Evolutionary conservation across 768 basidiomycete genomes (phyloP).

Genomic region (Phanerodontia chrysosporium): DNA sequence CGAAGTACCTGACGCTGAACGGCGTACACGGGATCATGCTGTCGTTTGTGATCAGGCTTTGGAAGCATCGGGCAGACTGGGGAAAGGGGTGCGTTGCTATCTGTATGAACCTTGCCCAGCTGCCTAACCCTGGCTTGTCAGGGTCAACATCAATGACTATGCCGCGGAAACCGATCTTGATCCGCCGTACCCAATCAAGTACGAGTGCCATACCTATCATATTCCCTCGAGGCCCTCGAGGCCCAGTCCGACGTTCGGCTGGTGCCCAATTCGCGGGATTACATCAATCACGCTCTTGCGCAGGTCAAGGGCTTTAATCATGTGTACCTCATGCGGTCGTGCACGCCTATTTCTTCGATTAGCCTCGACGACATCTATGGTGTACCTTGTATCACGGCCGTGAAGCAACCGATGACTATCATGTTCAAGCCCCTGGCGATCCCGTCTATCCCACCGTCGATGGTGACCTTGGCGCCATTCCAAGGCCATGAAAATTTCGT

Average conservation of each 20-base stretch:
- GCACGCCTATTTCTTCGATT: slow-evolving; percentile 31
- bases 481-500: neutral
- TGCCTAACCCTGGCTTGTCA: slow-evolving; percentile 14
- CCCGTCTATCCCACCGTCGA: neutral
- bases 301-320: slow-evolving; percentile 38
- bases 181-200: slow-evolving; percentile 37
- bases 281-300: slow-evolving; percentile 30
- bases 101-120: neutral
- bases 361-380: slow-evolving; percentile 38
- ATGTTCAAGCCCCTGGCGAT: slow-evolving; percentile 36
- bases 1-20: slow-evolving; percentile 50
- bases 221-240: slow-evolving; percentile 42
- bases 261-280: slow-evolving; percentile 34
- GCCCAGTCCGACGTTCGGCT: slow-evolving; percentile 38
- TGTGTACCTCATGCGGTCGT: slow-evolving; percentile 34
- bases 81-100: slow-evolving; percentile 5
- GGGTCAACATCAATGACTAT: slow-evolving; percentile 36
- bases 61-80: slow-evolving; percentile 3
- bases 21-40: slow-evolving; percentile 50
- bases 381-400: slow-evolving; percentile 35
- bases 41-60: slow-evolving; percentile 41
- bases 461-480: slow-evolving; percentile 29
- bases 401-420: slow-evolving; percentile 37
- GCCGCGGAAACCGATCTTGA: slow-evolving; percentile 35
- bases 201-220: slow-evolving; percentile 41